Evolutionary conservation across 495 filamentous ascomycete species (phyloP), one percentile per base, ranked within the genome.

Genomic region (Trypethelium eluteriae): DNA sequence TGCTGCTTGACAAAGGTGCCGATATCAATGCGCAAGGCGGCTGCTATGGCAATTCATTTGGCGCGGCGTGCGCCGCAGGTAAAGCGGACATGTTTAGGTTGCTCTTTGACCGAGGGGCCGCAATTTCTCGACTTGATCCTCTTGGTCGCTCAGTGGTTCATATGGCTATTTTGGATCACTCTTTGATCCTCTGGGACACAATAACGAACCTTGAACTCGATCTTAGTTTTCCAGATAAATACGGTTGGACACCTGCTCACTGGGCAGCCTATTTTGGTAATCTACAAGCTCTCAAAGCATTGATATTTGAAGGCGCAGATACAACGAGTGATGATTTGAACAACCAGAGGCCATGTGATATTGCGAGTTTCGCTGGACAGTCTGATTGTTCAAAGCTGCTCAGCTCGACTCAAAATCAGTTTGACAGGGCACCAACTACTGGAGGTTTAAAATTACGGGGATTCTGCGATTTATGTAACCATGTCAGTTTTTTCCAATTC

Each of bases 41-140:
- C n/a, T n/a, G n/a, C n/a, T n/a, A n/a, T n/a, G n/a, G 14, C 41
- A 46, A 46, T 46, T 46, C 41, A 46, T 14, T 46, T 46, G 41
- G 41, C 41, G 41, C 41, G 6, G 41, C 41, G 41, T 46, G 41
- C 41, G 41, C 41, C 41, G 41, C 14, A 14, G 41, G 41, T 5
- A 46, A 46, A 46, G 41, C 41, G 41, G 14, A 46, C 14, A 46
- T 14, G 14, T 46, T 46, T 46, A 46, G 41, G 14, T 46, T 46
- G 41, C 41, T 46, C 41, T 14, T 46, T 46, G 41, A 46, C 14
- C 41, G 41, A 46, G 41, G 41, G 41, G 41, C 41, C 14, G 41
- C 41, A 46, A 46, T 46, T 46, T 46, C 41, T 46, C 41, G 41
- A 46, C 41, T 46, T 46, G 41, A 46, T 46, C 41, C 41, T 46